A percentile compares a stretch with the other conserved stretches of the same genome.
phyloP scores from a whole-genome alignment of 139 green algal genomes.

The Raphidocelis subcapitata region DNA sequence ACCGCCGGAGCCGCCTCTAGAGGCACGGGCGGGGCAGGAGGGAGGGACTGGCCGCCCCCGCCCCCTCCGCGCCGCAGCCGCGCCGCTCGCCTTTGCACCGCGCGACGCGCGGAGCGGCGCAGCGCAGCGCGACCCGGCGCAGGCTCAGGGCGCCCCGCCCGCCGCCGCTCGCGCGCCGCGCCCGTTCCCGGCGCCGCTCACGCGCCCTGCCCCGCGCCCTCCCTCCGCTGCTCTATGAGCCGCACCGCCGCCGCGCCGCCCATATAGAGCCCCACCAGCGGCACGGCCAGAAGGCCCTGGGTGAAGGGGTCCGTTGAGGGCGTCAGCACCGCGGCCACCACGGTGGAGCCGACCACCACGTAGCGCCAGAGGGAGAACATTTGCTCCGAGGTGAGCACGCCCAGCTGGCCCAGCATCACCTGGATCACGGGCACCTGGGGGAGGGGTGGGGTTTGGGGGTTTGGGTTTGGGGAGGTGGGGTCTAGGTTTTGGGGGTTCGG shows the following conservation, averaged over 20 bases:
- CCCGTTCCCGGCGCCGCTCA: background rate
- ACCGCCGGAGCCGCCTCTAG: too few relatives aligned
- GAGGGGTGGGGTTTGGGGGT: background rate
- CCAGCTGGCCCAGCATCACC: slow-evolving; percentile 92
- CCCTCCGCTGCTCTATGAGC: slow-evolving; percentile 61
- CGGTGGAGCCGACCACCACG: slow-evolving; percentile 93
- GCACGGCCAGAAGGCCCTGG: slow-evolving; percentile 91
- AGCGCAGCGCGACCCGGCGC: too few relatives aligned
- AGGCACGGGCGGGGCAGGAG: too few relatives aligned
- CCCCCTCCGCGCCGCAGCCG: too few relatives aligned
- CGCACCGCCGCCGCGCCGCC: slow-evolving; percentile 81
- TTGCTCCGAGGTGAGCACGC: slow-evolving; percentile 82
- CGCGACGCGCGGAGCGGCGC: too few relatives aligned
- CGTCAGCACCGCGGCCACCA: slow-evolving; percentile 95
- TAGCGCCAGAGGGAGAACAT: slow-evolving; percentile 97
- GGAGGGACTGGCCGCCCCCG: too few relatives aligned
- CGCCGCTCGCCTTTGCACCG: too few relatives aligned
- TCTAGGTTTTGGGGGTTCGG: too few relatives aligned
- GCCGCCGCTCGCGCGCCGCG: too few relatives aligned
- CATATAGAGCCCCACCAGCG: slow-evolving; percentile 94
- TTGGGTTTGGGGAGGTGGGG: background rate
- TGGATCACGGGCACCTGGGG: slow-evolving; percentile 96
- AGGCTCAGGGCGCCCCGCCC: too few relatives aligned
- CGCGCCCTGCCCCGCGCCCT: too few relatives aligned
- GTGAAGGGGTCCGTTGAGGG: slow-evolving; percentile 99